Evolutionary conservation across 352 stramenopile species (phyloP), one percentile per base, ranked within the genome.

Genomic region (Blastocystis sp.): DNA sequence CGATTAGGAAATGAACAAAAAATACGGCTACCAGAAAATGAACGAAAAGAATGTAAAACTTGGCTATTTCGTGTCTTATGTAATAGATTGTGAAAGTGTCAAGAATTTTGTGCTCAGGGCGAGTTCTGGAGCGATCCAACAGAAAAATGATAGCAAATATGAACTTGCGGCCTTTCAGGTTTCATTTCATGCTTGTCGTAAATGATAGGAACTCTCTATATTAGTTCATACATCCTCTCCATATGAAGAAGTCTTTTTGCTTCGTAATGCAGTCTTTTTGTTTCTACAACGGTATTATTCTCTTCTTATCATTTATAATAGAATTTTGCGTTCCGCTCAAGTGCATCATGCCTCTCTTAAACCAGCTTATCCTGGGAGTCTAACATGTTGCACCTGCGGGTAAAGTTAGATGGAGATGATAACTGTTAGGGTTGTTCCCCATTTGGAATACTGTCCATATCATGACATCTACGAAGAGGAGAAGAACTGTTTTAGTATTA

Each of bases 391-490:
- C 43, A 87, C 77, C 14, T 87, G 77, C 56, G 65, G 77, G 71
- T 83, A 37, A 29, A 6, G 29, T 39, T 14, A 52, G 16, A 37
- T n/a, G 4, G 7, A 51, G 7, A 32, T n/a, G 24, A 0, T 83
- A 19, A 65, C 24, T 19, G 1, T 1, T 42, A 83, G 71, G n/a
- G 58, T 74, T 42, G 54, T 43, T 27, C 56, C 51, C 14, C 77
- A 87, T 27, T 51, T 87, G 5, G 77, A 87, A 32, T 87, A 77
- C 65, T 87, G 77, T 42, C 77, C 77, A 21, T n/a, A 74, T 27
- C 77, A 87, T 51, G 77, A 87, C 43, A 56, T 87, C n/a, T 78
- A 87, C 49, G 77, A 87, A 42, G 51, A 87, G 24, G 77, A 87
- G 49, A 74, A 78, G 49, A 42, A 37, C 6, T 87, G 77, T 77